A percentile compares a stretch with the other conserved stretches of the same genome.
phyloP scores from a whole-genome alignment of 2,329 filamentous ascomycete species.

The Colletotrichum musae region DNA sequence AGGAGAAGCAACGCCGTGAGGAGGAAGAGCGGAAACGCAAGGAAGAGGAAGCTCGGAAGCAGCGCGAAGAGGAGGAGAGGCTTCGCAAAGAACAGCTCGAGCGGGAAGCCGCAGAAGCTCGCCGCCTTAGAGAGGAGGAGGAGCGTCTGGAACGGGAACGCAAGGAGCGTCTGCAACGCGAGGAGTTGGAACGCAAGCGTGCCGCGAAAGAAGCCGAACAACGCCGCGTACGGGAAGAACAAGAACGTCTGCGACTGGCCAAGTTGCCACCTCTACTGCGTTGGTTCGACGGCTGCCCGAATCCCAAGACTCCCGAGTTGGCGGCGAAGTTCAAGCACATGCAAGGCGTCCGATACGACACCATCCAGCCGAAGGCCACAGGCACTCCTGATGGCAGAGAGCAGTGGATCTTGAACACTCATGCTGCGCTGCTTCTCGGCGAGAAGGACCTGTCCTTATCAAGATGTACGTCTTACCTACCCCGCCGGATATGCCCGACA shows the following conservation, averaged over 20 bases:
- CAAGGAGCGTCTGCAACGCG: slow-evolving; percentile 57
- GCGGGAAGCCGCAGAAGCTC: slow-evolving; percentile 64
- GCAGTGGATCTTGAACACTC: slow-evolving; percentile 76
- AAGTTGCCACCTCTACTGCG: slow-evolving; percentile 73
- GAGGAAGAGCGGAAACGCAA: slow-evolving; percentile 56
- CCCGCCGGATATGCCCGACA: too few relatives aligned
- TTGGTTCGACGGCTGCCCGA: slow-evolving; percentile 69
- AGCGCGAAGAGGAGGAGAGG: slow-evolving; percentile 63
- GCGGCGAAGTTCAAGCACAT: slow-evolving; percentile 70
- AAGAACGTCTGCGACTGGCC: slow-evolving; percentile 66
- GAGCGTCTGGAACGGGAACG: slow-evolving; percentile 66
- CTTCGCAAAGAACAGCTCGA: slow-evolving; percentile 60
- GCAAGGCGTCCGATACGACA: slow-evolving; percentile 75
- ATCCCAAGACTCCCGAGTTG: slow-evolving; percentile 65
- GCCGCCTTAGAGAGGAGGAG: slow-evolving; percentile 66
- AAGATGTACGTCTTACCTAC: slow-evolving; percentile 64
- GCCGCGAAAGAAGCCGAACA: slow-evolving; percentile 67
- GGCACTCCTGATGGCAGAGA: slow-evolving; percentile 71
- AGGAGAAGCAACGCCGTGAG: slow-evolving; percentile 53
- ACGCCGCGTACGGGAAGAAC: slow-evolving; percentile 66
- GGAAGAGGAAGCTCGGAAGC: slow-evolving; percentile 54
- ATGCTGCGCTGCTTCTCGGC: slow-evolving; percentile 74
- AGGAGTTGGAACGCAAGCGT: slow-evolving; percentile 64
- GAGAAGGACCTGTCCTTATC: slow-evolving; percentile 74
- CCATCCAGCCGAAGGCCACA: slow-evolving; percentile 68